A percentile compares a stretch with the other conserved stretches of the same genome.
These are phyloP conservation scores for Starmerella asiatica DNA, from an alignment of 805 yeast genomes.

Conservation along the genomic window DNA sequence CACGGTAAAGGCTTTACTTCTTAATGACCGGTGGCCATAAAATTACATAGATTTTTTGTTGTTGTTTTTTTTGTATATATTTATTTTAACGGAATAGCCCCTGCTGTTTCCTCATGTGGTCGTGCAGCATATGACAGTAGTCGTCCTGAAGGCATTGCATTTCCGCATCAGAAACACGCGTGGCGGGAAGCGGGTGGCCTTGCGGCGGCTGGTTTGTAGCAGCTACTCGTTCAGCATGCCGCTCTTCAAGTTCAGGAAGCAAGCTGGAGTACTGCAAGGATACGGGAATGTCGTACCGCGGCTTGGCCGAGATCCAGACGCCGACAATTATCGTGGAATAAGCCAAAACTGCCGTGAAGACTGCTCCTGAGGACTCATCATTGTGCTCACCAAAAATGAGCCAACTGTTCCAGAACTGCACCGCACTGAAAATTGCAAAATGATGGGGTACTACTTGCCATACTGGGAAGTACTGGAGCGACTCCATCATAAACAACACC, in stretches of 20 bases:
- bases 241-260: conserved; percentile 3
- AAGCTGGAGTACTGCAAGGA: conserved; percentile 3
- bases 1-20: conserved; percentile 18
- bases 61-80: background rate
- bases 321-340: conserved; percentile 32
- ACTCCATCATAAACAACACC: conserved; percentile 30
- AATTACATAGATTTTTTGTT: background rate
- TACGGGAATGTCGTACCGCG: conserved; percentile 15
- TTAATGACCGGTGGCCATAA: background rate
- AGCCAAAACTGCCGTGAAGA: conserved; percentile 26
- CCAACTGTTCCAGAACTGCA: conserved; percentile 34
- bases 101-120: background rate
- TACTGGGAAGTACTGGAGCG: conserved; percentile 32
- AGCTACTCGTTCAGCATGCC: background rate
- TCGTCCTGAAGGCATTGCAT: background rate
- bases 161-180: background rate
- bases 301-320: conserved; percentile 27
- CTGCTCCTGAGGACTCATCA: conserved; percentile 20
- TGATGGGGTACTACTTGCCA: conserved; percentile 40
- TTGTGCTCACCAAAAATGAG: conserved; percentile 33
- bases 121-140: conserved; percentile 4
- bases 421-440: conserved; percentile 35
- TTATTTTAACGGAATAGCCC: background rate
- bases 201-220: background rate
- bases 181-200: background rate